Evolutionary conservation across 2,329 filamentous ascomycete genomes (phyloP), one percentile per base, ranked within the genome.

Genomic region (Cladosporium halotolerans): DNA sequence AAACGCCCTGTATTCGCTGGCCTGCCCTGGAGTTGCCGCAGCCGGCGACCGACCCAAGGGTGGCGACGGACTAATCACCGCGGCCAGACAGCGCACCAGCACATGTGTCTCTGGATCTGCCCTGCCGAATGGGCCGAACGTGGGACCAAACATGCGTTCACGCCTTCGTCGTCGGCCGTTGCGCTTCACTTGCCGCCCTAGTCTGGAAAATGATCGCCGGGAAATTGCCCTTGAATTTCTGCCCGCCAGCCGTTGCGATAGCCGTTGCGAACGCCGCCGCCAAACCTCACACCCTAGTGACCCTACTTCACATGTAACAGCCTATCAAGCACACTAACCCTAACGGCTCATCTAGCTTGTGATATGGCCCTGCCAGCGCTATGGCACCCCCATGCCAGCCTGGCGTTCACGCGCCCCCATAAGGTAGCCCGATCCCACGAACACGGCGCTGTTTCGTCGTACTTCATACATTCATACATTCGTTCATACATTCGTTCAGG

Each of bases 281-380:
- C 19, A 28, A 34, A 23, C 40, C 36, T 51, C 23, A 44, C n/a
- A 43, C 48, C 34, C 41, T 51, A 41, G 33, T 44, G 11, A 43
- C 48, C 34, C 41, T 51, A 41, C 42, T 44, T 19, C 39, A 44
- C 19, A 31, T 51, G 48, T 38, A 44, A 51, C 48, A 43, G 40
- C 40, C 40, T 32, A 14, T 13, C 13, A 10, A 5, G 11, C 5
- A n/a, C 16, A 19, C 40, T 51, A 51, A 33, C n/a, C 39, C 40
- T 40, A 51, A 51, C 48, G 48, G 48, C 40, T 43, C 48, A 43
- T 43, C 23, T 51, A 51, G 48, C 48, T 51, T 44, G 48, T 28
- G 34, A 51, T 51, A 43, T 38, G 31, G 48, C 36, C 16, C 40
- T 31, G 48, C 6, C 32, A 51, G 44, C 48, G 48, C 48, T 51